Evolutionary conservation across 148 eudicot species (phyloP), one percentile per base, ranked within the genome.

Genomic region (Bassia scoparia): DNA sequence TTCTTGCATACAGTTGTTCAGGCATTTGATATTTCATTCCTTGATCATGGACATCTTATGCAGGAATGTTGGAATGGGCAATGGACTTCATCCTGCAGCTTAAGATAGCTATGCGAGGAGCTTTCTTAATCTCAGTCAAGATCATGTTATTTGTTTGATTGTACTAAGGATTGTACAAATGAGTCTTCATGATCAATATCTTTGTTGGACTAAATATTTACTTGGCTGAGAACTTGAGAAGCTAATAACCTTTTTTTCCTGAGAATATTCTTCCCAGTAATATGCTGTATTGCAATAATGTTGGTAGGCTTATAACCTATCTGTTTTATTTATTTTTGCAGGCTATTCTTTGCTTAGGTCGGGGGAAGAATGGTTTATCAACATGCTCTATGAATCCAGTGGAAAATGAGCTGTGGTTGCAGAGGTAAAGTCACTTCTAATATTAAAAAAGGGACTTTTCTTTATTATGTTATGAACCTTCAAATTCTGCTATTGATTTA

Each of bases 371-470:
- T 95, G 90, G 88, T 95, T 59, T 95, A 95, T 95, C 99, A 43
- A 95, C 99, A 38, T 95, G 99, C 79, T 91, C 99, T 33, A 91
- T 95, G 99, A 95, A 95, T 86, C 99, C 99, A 55, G 88, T 95
- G 74, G 99, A 95, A 80, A 88, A 95, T 78, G 99, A 95, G 97
- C 99, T 84, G 99, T 95, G 27, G 92, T 95, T 35, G 91, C 96
- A 46, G 99, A 95, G 96, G 99, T 91, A 82, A 74, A 72, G 53
- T 52, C 35, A 53, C 21, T 41, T 27, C 35, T 58, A n/a, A 53
- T 43, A 26, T 23, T 5, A 2, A 24, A 11, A 55, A 18, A 49
- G 17, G 1, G 21, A 15, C 53, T 49, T 49, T 49, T 10, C 60
- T 55, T 55, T n/a, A 13, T 10, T 55, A 30, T 11, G 10, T 41